Conservation (phyloP, 768 basidiomycete genomes). For the Phylloporus rhodoxanthus region DNA sequence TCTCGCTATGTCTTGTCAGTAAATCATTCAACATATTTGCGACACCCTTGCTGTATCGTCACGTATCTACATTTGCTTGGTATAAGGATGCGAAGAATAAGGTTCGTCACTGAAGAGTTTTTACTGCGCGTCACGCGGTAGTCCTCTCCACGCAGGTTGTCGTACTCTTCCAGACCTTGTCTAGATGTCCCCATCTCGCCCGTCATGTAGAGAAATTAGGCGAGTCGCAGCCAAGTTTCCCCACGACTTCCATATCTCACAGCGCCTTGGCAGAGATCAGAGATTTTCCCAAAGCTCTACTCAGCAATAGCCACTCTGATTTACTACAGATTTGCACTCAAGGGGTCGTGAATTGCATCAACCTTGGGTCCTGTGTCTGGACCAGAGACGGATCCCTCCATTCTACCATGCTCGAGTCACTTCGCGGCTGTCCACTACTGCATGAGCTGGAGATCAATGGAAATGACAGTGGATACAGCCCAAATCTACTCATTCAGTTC, state of each 20-base stretch:
- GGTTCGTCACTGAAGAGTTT: slow-evolving; percentile 31
- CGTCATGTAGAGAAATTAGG: slow-evolving; percentile 53
- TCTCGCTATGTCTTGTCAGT: slow-evolving; percentile 51
- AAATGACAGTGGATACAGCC: slow-evolving; percentile 44
- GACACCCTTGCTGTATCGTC: slow-evolving; percentile 48
- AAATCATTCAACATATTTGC: slow-evolving; percentile 49
- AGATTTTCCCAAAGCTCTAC: slow-evolving; percentile 59
- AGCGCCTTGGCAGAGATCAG: slow-evolving; percentile 49
- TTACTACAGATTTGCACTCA: slow-evolving; percentile 37
- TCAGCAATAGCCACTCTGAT: slow-evolving; percentile 26
- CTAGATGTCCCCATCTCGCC: slow-evolving; percentile 50
- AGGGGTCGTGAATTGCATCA: slow-evolving; percentile 57
- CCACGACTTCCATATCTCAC: slow-evolving; percentile 2
- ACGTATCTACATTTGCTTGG: slow-evolving; percentile 64
- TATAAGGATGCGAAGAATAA: slow-evolving; percentile 58
- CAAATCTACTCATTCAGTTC: slow-evolving; percentile 45
- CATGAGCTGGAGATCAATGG: slow-evolving; percentile 70
- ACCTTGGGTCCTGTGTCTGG: slow-evolving; percentile 65
- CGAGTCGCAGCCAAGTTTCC: slow-evolving; percentile 25
- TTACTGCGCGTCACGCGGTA: neutral
- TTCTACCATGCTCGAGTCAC: slow-evolving; percentile 49
- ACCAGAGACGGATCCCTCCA: slow-evolving; percentile 73
- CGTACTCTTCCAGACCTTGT: slow-evolving; percentile 57
- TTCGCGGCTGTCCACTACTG: slow-evolving; percentile 40
- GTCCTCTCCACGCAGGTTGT: slow-evolving; percentile 40